These are phyloP conservation scores for Trametes pubescens DNA, from an alignment of 1,284 basidiomycete genomes.

Conservation along the genomic window DNA sequence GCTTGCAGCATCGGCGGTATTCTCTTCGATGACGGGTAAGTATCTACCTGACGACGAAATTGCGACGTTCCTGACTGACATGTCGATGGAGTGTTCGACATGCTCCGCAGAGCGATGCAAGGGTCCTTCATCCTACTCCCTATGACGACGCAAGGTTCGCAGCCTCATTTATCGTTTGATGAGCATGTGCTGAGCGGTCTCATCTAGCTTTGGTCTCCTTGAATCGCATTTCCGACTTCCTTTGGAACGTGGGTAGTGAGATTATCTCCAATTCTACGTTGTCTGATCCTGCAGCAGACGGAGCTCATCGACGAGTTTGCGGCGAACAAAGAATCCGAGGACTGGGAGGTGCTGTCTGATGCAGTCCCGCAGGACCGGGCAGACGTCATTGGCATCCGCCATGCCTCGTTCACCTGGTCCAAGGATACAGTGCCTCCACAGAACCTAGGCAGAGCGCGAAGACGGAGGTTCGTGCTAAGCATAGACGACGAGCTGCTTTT, in stretches of 20 bases:
- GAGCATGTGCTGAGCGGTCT: neutral
- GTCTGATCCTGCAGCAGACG: slow-evolving; percentile 43
- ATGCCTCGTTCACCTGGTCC: slow-evolving; percentile 53
- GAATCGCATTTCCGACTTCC: slow-evolving; percentile 55
- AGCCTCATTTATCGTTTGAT: neutral
- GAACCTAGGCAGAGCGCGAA: slow-evolving; percentile 36
- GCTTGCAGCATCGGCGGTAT: slow-evolving; percentile 46
- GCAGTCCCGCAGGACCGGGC: slow-evolving; percentile 28
- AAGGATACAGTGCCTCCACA: slow-evolving; percentile 34
- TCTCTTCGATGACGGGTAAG: slow-evolving; percentile 49
- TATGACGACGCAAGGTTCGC: neutral
- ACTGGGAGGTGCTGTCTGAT: neutral
- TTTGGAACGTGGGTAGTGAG: slow-evolving; percentile 46
- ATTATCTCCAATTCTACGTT: neutral
- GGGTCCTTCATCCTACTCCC: slow-evolving; percentile 41
- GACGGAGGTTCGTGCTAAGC: slow-evolving; percentile 54
- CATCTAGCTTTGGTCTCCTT: slow-evolving; percentile 53
- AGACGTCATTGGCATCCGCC: slow-evolving; percentile 49
- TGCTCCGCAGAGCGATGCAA: slow-evolving; percentile 45
- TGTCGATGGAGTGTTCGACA: slow-evolving; percentile 44
- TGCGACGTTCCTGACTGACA: neutral
- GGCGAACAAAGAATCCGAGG: slow-evolving; percentile 32
- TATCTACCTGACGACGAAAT: neutral
- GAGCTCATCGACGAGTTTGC: slow-evolving; percentile 58
- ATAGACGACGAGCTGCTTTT: slow-evolving; percentile 65